phyloP scores from a whole-genome alignment of 768 basidiomycete genomes.

The Lactarius psammicola region DNA sequence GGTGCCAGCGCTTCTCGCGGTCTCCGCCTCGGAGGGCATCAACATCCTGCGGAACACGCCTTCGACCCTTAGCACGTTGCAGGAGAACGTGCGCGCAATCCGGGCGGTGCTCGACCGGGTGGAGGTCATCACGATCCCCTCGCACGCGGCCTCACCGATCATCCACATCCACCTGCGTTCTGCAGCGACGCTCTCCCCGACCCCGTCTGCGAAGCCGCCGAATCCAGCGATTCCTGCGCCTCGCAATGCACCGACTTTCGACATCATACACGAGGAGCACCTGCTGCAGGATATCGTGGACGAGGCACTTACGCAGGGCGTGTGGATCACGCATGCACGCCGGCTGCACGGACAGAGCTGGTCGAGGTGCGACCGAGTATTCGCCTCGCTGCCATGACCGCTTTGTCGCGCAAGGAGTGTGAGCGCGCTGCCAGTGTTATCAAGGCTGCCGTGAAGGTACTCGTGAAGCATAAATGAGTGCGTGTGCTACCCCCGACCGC shows the following conservation, averaged over 20 bases:
- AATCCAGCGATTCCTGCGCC: constrained; percentile 50
- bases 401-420: constrained; percentile 82
- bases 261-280: constrained; percentile 69
- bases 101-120: too few relatives aligned
- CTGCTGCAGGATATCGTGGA: constrained; percentile 92
- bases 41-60: too few relatives aligned
- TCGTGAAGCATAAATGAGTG: constrained; percentile 76
- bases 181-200: constrained; percentile 27
- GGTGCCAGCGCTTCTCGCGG: background rate
- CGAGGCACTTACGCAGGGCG: constrained; percentile 84
- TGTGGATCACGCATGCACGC: constrained; percentile 82
- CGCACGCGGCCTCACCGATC: too few relatives aligned
- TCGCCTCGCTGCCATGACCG: constrained; percentile 75
- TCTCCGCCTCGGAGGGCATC: background rate
- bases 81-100: too few relatives aligned
- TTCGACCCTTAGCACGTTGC: too few relatives aligned
- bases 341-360: constrained; percentile 75
- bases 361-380: constrained; percentile 80
- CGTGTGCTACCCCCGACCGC: constrained; percentile 47
- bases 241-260: constrained; percentile 47
- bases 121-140: too few relatives aligned
- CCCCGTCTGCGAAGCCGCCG: constrained; percentile 42
- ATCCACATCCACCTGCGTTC: constrained; percentile 75
- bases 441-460: constrained; percentile 63
- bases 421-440: constrained; percentile 76